Evolutionary conservation across 768 basidiomycete species (phyloP), one percentile per base, ranked within the genome.

Genomic region (Mycena chlorophos): DNA sequence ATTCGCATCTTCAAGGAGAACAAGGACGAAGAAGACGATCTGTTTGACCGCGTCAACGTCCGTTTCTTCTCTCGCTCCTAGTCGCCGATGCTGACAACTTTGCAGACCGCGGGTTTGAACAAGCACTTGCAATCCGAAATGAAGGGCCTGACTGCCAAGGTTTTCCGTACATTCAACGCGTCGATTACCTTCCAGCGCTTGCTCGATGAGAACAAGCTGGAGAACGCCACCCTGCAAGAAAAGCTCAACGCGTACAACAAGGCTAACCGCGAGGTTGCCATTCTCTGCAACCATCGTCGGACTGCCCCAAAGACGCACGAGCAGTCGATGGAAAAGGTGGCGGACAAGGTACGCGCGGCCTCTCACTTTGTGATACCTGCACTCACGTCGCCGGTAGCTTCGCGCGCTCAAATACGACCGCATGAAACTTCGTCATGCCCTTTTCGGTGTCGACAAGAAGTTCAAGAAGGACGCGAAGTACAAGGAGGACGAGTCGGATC

Each of bases 141-240:
- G 97, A 91, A 94, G 58, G 97, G 97, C 17, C 81, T 99, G 25
- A 96, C 97, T 0, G 97, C 97, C 55, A 99, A 99, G 71, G 97
- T 99, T 25, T 99, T 99, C 80, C 96, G 97, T 93, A 99, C 97
- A 49, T 99, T 91, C 77, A 99, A 99, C 66, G 97, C 97, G 22
- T 98, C 97, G 23, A 86, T 85, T 68, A 97, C 96, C 2, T 97
- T 98, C 78, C 94, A 98, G 68, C 79, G 89, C 42, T 86, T 96
- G 59, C 76, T 98, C 57, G 91, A 95, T 63, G 80, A 86, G 58
- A 82, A 83, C 51, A 66, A 71, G 5, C 68, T 81, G 39, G 76
- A 78, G 62, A 76, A 85, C 62, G 87, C 83, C 1, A 87, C 89
- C 2, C 77, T 92, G n/a, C 91, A 94, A 65, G 96, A 99, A 77